Base-by-base conservation (phyloP, 805 yeast genomes). In the Starmera pachycereana region DNA sequence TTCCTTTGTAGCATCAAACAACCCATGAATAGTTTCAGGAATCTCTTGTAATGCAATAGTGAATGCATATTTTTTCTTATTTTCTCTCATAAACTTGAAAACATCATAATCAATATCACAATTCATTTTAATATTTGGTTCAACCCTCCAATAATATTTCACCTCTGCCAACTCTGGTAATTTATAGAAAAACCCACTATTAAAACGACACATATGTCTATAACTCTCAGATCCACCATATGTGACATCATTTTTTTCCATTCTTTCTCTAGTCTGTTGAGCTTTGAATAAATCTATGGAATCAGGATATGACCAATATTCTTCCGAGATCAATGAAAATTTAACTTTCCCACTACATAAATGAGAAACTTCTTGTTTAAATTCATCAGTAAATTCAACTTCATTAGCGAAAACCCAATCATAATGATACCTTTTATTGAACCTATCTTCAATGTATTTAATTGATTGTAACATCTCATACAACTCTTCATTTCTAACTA, bases 381-480 rank as follows among this genome's bases (percentile, higher is more conserved):
- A 83, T 42, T 69, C 71, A 3, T 66, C 69, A 27, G 67, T 56
- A 54, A 84, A 84, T 9, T 71, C 74, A 42, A 64, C 68, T 52
- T 84, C 86, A 57, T 84, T 84, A 36, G 84, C 61, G 50, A 84
- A 83, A 1, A 81, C 76, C 85, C 87, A 83, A 55, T 81, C 88
- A 53, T 83, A 83, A 50, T 77, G 71, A 54, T 60, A 78, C 34
- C 66, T 60, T 33, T 55, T 35, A 57, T 83, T 83, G 64, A 81
- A 83, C 32, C 89, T 60, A 47, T 72, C 78, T 52, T 83, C 84
- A 36, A 78, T 74, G 41, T 70, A 69, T 46, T 75, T 71, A 38
- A 84, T 73, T 4, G 90, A 71, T 34, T 69, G 69, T 6, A 78
- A 56, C 54, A 84, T 65, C 12, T 61, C 62, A 52, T 68, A 72